A percentile compares a stretch with the other conserved stretches of the same genome.
phyloP scores from a whole-genome alignment of 179 eudicot species.

The Kewa caespitosa region DNA sequence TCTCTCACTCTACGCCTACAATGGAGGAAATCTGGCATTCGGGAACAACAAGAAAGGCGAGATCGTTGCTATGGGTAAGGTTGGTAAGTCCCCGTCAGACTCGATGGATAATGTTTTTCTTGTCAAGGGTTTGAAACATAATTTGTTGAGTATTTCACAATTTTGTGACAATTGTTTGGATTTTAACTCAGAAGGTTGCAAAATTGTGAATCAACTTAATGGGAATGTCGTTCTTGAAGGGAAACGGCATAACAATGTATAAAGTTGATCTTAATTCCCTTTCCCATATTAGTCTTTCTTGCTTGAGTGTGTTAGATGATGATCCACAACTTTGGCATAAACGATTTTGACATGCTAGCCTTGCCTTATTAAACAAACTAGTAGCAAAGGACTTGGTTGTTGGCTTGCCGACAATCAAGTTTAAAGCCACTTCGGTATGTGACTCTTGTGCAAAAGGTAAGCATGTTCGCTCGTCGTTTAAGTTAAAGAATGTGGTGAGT shows the following conservation, averaged over 20 bases:
- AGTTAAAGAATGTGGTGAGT: neutral
- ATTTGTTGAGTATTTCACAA: slow-evolving; percentile 1
- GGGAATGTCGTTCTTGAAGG: neutral
- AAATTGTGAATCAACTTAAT: neutral
- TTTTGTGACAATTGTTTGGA: neutral
- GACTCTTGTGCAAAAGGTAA: neutral
- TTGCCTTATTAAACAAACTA: neutral
- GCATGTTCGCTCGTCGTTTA: neutral
- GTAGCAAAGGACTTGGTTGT: neutral
- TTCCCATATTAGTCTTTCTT: neutral
- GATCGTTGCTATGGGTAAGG: neutral
- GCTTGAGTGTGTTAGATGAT: neutral
- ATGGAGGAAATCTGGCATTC: slow-evolving; percentile 5
- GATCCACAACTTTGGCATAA: neutral
- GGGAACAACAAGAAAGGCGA: neutral
- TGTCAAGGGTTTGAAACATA: neutral
- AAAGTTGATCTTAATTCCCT: neutral
- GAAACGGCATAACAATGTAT: neutral
- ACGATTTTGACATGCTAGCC: neutral
- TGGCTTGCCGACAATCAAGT: neutral
- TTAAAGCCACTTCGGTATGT: neutral
- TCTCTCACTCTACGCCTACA: neutral
- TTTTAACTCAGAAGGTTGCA: neutral
- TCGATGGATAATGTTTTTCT: neutral
- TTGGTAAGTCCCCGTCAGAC: neutral